These are phyloP conservation scores for Capsella bursapastoris DNA, from an alignment of 345 rosid species.

Conservation along the genomic window DNA sequence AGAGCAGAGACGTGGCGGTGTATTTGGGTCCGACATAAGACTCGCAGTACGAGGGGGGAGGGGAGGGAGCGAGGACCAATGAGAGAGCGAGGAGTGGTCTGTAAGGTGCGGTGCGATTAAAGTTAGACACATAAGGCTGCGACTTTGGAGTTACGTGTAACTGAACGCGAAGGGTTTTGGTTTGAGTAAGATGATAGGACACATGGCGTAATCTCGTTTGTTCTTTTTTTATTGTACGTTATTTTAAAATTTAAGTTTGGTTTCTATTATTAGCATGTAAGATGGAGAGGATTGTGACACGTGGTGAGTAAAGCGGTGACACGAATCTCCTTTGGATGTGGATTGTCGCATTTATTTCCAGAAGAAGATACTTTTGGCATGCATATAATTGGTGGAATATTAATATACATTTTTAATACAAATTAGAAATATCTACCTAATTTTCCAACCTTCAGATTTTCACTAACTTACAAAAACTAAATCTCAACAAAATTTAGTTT, in stretches of 20 bases:
- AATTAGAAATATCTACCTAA: no score
- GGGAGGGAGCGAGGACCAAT: conserved; percentile 3
- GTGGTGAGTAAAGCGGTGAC: conserved; percentile 8
- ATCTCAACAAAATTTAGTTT: no score
- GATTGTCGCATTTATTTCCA: conserved; percentile 9
- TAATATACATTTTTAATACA: no score
- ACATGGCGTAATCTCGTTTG: conserved; percentile 19
- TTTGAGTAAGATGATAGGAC: conserved; percentile 3
- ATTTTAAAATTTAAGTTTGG: background rate
- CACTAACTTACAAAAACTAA: no score
- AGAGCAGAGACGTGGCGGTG: conserved; percentile 32
- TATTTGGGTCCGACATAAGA: conserved; percentile 1
- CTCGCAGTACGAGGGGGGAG: conserved; percentile 10
- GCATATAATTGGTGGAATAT: conserved; percentile 18
- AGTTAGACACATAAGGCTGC: conserved; percentile 34
- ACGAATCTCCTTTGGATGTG: conserved; percentile 35
- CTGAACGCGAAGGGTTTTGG: background rate
- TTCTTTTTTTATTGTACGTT: background rate
- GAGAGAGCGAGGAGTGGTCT: conserved; percentile 19
- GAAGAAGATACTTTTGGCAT: background rate
- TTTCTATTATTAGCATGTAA: conserved; percentile 29
- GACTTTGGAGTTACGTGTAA: conserved; percentile 28
- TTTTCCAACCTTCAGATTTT: no score
- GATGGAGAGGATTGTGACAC: conserved; percentile 20
- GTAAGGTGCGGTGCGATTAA: conserved; percentile 24